Percentiles rank a stretch among this genome's conserved stretches.
Evolutionary conservation across 257 asterid species (phyloP).

Genomic region (Voacanga thouarsii): DNA sequence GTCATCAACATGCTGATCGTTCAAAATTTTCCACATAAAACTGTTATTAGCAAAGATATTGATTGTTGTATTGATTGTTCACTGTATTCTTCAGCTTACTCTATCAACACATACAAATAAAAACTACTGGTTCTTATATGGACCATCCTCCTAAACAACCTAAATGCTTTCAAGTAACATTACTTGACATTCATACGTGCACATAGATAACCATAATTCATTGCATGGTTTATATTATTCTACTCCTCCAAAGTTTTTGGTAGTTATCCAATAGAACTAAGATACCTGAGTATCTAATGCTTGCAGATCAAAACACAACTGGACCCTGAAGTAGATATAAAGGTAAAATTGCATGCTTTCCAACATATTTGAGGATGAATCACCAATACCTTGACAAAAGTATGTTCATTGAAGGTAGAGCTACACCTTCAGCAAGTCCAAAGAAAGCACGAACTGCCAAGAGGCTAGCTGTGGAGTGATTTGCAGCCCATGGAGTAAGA

Average conservation of each 20-base stretch:
- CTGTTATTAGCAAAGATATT: not conserved
- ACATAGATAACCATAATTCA: not conserved
- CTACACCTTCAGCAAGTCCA: conserved; percentile 96
- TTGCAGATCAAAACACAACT: not conserved
- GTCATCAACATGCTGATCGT: not conserved
- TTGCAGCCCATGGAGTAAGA: conserved; percentile 94
- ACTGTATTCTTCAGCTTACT: not conserved
- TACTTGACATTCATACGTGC: not conserved
- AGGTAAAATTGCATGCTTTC: not conserved
- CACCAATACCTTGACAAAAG: conserved; percentile 68
- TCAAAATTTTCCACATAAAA: not conserved
- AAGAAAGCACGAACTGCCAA: conserved; percentile 85
- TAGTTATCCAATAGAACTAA: not conserved
- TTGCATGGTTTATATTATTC: not conserved
- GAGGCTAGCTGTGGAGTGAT: conserved; percentile 80
- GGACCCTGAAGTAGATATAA: not conserved
- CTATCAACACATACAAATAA: not conserved
- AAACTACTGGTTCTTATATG: too few relatives aligned
- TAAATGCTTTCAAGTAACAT: not conserved
- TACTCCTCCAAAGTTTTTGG: not conserved
- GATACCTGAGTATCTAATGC: not conserved
- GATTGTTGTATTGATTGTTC: not conserved
- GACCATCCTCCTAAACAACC: not conserved
- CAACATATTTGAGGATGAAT: not conserved
- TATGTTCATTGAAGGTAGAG: conserved; percentile 90